Conservation (phyloP, 257 asterid species). For the Lantana camara region DNA sequence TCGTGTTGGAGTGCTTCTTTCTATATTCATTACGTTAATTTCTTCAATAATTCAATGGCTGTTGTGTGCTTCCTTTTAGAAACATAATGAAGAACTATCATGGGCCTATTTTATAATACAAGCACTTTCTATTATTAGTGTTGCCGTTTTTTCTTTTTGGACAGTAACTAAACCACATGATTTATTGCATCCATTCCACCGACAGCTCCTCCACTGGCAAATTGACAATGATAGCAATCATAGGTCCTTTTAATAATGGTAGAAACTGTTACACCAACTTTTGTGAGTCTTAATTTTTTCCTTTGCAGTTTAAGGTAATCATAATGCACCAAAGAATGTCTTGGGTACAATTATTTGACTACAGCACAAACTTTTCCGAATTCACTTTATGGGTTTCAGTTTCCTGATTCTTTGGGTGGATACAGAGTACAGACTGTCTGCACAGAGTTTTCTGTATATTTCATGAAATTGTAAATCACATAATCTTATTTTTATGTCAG, state of each 20-base stretch:
- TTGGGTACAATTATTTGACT: conserved; percentile 2
- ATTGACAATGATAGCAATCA: conserved; percentile 26
- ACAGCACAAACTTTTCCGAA: not conserved
- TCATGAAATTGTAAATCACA: too few relatives aligned
- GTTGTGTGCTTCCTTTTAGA: too few relatives aligned
- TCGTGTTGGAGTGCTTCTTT: not conserved
- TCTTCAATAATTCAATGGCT: not conserved
- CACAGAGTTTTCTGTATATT: too few relatives aligned
- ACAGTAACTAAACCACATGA: conserved; percentile 20
- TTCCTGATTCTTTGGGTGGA: too few relatives aligned
- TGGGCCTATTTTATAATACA: conserved; percentile 7
- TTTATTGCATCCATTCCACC: conserved; percentile 18
- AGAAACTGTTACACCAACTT: conserved; percentile 34
- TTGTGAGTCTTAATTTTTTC: conserved; percentile 15
- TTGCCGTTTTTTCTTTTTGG: not conserved
- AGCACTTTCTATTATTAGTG: not conserved
- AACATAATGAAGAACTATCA: conserved; percentile 11
- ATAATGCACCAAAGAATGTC: conserved; percentile 1
- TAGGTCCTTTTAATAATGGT: conserved; percentile 20
- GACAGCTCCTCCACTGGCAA: conserved; percentile 21
- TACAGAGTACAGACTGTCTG: too few relatives aligned
- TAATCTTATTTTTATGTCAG: not conserved
- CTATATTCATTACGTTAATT: conserved; percentile 9
- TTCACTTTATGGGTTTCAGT: too few relatives aligned
- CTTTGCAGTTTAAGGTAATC: conserved; percentile 9